Evolutionary conservation across 768 basidiomycete genomes (phyloP), one percentile per base, ranked within the genome.

Genomic region (Podaxis mareebaensis): DNA sequence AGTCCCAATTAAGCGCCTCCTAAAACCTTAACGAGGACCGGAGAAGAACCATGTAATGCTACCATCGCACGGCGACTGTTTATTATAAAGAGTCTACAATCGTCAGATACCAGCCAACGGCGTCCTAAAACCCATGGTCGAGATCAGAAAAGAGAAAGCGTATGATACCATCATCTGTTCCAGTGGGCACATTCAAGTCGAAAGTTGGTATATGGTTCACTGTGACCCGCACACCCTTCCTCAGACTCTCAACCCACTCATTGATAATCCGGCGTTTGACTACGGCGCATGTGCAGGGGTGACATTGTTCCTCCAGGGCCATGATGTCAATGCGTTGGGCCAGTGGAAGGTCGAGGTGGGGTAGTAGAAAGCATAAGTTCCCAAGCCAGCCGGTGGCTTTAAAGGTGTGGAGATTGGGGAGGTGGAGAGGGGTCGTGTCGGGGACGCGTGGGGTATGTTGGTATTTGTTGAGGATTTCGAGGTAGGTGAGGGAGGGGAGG

Each of bases 391-490:
- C 61, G 8, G 61, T 62, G 1, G 44, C 44, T 62, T 56, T 62
- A 33, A 62, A 36, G 5, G 53, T 38, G 40, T 22, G 26, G 20
- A 62, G 53, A 3, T 62, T 46, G 11, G 61, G 61, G 20, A 62
- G 53, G 7, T 4, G 42, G 28, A 55, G 55, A 2, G 54, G 36
- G 4, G 30, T 28, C 8, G 30, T 39, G 5, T 42, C 44, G 28
- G 36, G 44, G 6, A 48, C 17, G 26, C 53, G 53, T 33, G 61
- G 11, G 15, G 44, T 48, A 6, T 55, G 53, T 15, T 62, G 53
- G 30, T 55, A 61, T 48, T 62, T 55, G 61, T 62, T 55, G 10
- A 55, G 40, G 15, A 48, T 62, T 48, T 62, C 61, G 44, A 62
- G 61, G 42, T 62, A 33, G 5, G 44, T 55, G 40, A 62, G 61